These are phyloP conservation scores for Coemansia sp. DNA, from an alignment of 192 early-diverging fungal species.

Conservation along the genomic window DNA sequence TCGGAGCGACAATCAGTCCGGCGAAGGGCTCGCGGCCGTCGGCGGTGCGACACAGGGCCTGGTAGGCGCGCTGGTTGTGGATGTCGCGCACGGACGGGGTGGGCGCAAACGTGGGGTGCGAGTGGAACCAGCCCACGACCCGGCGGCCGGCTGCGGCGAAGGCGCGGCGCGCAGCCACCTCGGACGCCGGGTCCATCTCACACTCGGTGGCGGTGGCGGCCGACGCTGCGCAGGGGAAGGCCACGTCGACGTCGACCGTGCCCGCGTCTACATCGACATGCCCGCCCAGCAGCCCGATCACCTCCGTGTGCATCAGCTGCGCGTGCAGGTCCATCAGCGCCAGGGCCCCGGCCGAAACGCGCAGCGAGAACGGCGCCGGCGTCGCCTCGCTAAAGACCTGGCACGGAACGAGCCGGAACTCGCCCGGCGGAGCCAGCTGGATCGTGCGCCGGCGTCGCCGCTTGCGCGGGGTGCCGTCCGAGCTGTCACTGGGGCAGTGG, in stretches of 20 bases:
- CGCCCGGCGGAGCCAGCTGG: slow-evolving; percentile 9
- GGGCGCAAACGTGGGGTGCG: slow-evolving; percentile 89
- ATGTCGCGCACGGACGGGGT: slow-evolving; percentile 85
- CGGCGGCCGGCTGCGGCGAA: slow-evolving; percentile 58
- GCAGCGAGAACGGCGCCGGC: slow-evolving; percentile 12
- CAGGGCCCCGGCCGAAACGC: slow-evolving; percentile 35
- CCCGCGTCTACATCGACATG: slow-evolving; percentile 50
- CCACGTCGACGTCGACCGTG: slow-evolving; percentile 55
- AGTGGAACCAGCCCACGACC: slow-evolving; percentile 96
- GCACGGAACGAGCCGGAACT: slow-evolving; percentile 40
- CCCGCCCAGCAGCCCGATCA: slow-evolving; percentile 90
- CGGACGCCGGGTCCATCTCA: slow-evolving; percentile 89
- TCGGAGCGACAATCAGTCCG: slow-evolving; percentile 79
- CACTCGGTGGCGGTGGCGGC: slow-evolving; percentile 82
- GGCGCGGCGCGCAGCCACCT: slow-evolving; percentile 71
- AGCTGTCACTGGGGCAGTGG: slow-evolving; percentile 7
- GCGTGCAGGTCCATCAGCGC: slow-evolving; percentile 92
- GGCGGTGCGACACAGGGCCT: slow-evolving; percentile 65
- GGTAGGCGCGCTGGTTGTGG: slow-evolving; percentile 83
- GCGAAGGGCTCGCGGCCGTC: slow-evolving; percentile 80
- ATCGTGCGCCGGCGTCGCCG: neutral
- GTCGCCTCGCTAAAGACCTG: slow-evolving; percentile 1
- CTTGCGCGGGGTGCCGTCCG: neutral
- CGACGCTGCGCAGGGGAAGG: slow-evolving; percentile 78
- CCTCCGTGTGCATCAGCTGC: slow-evolving; percentile 85